Evolutionary conservation across 2,329 filamentous ascomycete species (phyloP).

Genomic region (Ophiobolus disseminans): DNA sequence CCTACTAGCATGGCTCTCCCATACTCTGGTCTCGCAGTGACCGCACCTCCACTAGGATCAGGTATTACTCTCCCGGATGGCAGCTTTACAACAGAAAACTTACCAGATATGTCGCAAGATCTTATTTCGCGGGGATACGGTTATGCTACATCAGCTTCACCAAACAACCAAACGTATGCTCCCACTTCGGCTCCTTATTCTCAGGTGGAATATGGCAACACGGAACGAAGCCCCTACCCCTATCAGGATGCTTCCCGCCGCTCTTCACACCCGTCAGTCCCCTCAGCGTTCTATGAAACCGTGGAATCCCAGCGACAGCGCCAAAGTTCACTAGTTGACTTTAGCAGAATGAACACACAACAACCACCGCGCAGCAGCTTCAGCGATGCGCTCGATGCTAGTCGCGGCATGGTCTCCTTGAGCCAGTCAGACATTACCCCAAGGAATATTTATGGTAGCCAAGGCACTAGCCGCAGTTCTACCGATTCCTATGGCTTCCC

Average conservation of each 20-base stretch:
- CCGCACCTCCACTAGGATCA: slow-evolving; percentile 73
- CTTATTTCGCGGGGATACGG: slow-evolving; percentile 75
- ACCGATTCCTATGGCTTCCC: slow-evolving; percentile 92
- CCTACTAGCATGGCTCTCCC: slow-evolving; percentile 71
- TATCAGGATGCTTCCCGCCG: slow-evolving; percentile 68
- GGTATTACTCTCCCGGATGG: slow-evolving; percentile 70
- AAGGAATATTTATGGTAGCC: slow-evolving; percentile 82
- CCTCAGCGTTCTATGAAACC: slow-evolving; percentile 60
- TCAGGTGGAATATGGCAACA: slow-evolving; percentile 72
- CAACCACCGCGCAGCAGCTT: slow-evolving; percentile 71
- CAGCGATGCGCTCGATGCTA: slow-evolving; percentile 89
- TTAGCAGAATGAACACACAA: slow-evolving; percentile 65
- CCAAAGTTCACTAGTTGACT: slow-evolving; percentile 71
- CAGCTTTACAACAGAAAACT: slow-evolving; percentile 68
- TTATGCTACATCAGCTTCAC: slow-evolving; percentile 73
- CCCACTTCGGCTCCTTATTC: slow-evolving; percentile 76
- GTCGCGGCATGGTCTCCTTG: slow-evolving; percentile 92
- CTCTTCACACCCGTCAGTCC: slow-evolving; percentile 84
- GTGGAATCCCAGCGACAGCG: slow-evolving; percentile 57
- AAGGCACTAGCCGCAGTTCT: slow-evolving; percentile 69
- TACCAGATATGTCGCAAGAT: slow-evolving; percentile 78
- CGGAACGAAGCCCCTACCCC: slow-evolving; percentile 60
- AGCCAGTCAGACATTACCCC: slow-evolving; percentile 80
- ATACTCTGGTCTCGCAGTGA: slow-evolving; percentile 76
- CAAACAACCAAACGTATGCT: slow-evolving; percentile 70